Evolutionary conservation across 495 filamentous ascomycete species (phyloP).

Genomic region (Trichoderma erinaceum): DNA sequence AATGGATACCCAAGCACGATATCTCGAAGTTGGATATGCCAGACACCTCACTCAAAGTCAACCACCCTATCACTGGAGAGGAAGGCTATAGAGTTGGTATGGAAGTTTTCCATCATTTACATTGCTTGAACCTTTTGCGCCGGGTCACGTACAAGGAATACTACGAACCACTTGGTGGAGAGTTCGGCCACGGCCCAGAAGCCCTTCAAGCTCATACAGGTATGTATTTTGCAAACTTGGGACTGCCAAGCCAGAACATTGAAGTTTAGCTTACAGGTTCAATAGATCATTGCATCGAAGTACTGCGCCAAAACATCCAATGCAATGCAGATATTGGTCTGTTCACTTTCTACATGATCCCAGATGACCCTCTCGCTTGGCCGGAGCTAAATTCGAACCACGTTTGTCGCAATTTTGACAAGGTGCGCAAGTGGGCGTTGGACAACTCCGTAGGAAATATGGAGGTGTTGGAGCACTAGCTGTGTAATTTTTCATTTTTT

Average conservation of each 20-base stretch:
- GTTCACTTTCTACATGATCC: constrained; percentile 3
- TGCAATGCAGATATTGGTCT: background rate
- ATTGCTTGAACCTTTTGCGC: background rate
- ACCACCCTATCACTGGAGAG: background rate
- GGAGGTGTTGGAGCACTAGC: background rate
- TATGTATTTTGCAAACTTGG: background rate
- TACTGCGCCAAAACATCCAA: background rate
- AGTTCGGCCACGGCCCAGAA: background rate
- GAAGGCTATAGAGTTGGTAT: constrained; percentile 6
- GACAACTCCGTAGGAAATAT: constrained; percentile 1
- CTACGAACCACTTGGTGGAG: constrained; percentile 5
- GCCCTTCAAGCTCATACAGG: constrained; percentile 2
- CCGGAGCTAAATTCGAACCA: background rate
- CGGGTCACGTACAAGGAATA: background rate
- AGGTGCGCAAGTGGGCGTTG: background rate
- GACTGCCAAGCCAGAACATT: background rate
- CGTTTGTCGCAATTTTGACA: background rate
- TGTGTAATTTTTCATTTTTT: background rate
- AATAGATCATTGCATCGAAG: background rate
- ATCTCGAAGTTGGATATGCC: constrained; percentile 7
- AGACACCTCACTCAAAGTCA: background rate
- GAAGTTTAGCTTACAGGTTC: background rate
- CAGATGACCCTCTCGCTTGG: background rate
- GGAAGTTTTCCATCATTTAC: background rate
- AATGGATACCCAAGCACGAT: background rate